These are phyloP conservation scores for Rheum nobile DNA, from an alignment of 148 eudicot genomes.

Conservation along the genomic window DNA sequence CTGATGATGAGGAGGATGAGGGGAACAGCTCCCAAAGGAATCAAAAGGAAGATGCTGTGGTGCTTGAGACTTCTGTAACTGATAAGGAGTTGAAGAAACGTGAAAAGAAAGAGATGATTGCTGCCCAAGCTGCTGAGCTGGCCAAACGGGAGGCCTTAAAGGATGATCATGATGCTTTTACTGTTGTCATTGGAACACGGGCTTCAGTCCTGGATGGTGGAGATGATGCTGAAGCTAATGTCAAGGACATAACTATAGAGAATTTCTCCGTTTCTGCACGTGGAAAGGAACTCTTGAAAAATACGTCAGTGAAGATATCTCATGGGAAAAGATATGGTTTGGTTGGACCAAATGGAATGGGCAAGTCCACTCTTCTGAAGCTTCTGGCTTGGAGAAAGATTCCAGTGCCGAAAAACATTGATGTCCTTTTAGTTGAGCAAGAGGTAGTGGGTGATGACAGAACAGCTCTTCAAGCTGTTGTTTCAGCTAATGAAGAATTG, in stretches of 20 bases:
- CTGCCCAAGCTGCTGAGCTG: slow-evolving; percentile 27
- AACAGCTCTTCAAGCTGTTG: slow-evolving; percentile 62
- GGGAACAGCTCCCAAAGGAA: slow-evolving; percentile 18
- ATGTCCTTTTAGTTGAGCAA: slow-evolving; percentile 58
- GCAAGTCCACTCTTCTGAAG: slow-evolving; percentile 62
- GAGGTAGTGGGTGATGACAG: slow-evolving; percentile 62
- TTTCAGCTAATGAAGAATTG: slow-evolving; percentile 59
- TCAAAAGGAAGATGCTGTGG: slow-evolving; percentile 16
- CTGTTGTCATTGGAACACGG: slow-evolving; percentile 48
- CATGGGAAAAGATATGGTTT: slow-evolving; percentile 65
- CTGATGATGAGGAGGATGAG: slow-evolving; percentile 38
- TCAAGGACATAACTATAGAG: slow-evolving; percentile 46
- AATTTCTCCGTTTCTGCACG: slow-evolving; percentile 64
- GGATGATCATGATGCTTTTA: slow-evolving; percentile 63
- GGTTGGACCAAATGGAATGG: slow-evolving; percentile 68
- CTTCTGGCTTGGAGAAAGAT: slow-evolving; percentile 68
- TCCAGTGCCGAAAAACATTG: slow-evolving; percentile 66
- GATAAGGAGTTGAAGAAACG: slow-evolving; percentile 48
- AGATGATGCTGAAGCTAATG: slow-evolving; percentile 58
- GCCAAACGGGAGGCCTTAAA: slow-evolving; percentile 40
- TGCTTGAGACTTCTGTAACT: slow-evolving; percentile 26
- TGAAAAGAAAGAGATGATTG: slow-evolving; percentile 49
- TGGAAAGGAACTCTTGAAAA: slow-evolving; percentile 57
- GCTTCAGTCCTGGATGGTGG: slow-evolving; percentile 50
- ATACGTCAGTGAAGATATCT: slow-evolving; percentile 46